Evolutionary conservation across 2,329 filamentous ascomycete genomes (phyloP), one percentile per base, ranked within the genome.

Genomic region (Sporothrix dimorphospora): DNA sequence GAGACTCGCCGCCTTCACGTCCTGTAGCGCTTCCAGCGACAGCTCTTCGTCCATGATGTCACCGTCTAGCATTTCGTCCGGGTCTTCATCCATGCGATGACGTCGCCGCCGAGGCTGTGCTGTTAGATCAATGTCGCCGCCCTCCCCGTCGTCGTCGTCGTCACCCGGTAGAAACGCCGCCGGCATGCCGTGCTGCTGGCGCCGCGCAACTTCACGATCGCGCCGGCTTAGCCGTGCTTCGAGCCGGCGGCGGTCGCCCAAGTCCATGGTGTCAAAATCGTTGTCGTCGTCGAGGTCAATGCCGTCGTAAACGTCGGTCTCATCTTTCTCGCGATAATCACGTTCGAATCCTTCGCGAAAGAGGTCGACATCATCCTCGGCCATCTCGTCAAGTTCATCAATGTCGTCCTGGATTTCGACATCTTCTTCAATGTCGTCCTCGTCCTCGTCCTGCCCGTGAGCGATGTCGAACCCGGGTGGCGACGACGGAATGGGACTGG

Each of bases 1-100:
- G 79, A 99, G 85, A 76, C 92, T 97, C 21, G 94, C 89, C 21
- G 96, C 94, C 81, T 99, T 99, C 75, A 98, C 91, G 80, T 99
- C 96, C 74, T 92, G 90, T 55, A 99, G 86, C 14, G 93, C 94
- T 81, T 98, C 95, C 0, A 98, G 88, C 1, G 94, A 94, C 24
- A 99, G 88, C 81, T 98, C 94, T 80, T 97, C 95, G 75, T 97
- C 93, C 92, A 98, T 95, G 75, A 97, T 94, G 78, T 98, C 94
- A 65, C 92, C 93, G 72, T 91, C 93, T 90, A 97, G 94, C 74
- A 94, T 92, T 76, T 97, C 94, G 76, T 98, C 94, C 14, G 91
- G 90, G 53, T 97, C 94, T 81, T 99, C 97, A 75, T 99, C 96
- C 79, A 98, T 99, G 77, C 92, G 89, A 81, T 96, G 93, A 76